These are phyloP conservation scores for Cryptococcus sp. DNA, from an alignment of 1,284 basidiomycete genomes.

Conservation along the genomic window DNA sequence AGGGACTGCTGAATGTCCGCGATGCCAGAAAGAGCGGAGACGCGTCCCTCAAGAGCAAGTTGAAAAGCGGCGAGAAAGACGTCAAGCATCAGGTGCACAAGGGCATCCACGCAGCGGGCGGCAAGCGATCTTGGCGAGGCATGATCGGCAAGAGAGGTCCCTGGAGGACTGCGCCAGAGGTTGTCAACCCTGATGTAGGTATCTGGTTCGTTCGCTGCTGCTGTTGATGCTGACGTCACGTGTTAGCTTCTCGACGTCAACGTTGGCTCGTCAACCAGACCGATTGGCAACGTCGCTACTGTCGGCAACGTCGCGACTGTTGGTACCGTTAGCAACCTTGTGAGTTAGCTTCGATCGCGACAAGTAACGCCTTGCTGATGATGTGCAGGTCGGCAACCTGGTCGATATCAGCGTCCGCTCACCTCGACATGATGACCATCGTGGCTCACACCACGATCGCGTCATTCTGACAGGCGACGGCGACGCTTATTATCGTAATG, in stretches of 20 bases:
- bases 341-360: background rate
- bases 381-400: conserved; percentile 1
- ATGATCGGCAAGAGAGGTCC: conserved; percentile 20
- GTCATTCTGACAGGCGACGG: conserved; percentile 9
- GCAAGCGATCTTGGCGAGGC: conserved; percentile 18
- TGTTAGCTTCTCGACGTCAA: conserved; percentile 18
- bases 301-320: background rate
- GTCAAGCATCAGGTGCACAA: background rate
- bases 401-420: conserved; percentile 13
- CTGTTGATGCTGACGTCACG: background rate
- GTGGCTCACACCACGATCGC: background rate
- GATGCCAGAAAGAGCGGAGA: too few species aligned
- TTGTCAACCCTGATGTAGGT: conserved; percentile 7
- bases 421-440: conserved; percentile 11
- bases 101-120: background rate
- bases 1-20: background rate
- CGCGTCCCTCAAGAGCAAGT: background rate
- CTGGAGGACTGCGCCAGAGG: conserved; percentile 14
- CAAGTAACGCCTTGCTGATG: too few species aligned
- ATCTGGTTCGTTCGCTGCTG: background rate
- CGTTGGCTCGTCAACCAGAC: conserved; percentile 5
- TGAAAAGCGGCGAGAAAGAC: too few species aligned
- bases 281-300: background rate
- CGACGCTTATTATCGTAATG: conserved; percentile 12
- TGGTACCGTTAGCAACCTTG: background rate